These are phyloP conservation scores for Brassica hybrid DNA, from an alignment of 441 rosid species.

Conservation along the genomic window DNA sequence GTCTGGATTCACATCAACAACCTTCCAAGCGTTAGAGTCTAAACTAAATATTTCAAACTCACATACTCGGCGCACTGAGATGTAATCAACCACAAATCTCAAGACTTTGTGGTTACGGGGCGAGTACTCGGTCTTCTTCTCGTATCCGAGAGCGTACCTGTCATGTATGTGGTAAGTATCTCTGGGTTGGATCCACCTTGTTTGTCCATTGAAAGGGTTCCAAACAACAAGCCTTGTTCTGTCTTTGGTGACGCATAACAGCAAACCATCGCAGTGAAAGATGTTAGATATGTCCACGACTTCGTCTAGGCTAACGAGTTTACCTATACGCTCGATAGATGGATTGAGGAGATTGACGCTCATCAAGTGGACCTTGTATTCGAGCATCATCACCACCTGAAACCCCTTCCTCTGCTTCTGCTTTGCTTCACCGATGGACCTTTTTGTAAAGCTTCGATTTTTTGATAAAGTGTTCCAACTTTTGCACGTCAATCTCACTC, in stretches of 20 bases:
- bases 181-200: background rate
- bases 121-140: background rate
- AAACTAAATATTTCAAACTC: conserved; percentile 5
- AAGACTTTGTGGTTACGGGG: background rate
- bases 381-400: conserved; percentile 8
- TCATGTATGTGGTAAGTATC: background rate
- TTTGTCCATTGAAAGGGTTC: conserved; percentile 1
- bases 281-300: background rate
- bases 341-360: background rate
- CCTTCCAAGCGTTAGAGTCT: background rate
- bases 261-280: conserved; percentile 1
- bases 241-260: conserved; percentile 8
- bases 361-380: background rate
- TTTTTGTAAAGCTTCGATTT: background rate
- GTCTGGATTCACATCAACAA: conserved; percentile 2
- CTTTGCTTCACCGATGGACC: background rate
- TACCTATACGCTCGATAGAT: conserved; percentile 1
- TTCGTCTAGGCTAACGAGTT: conserved; percentile 2
- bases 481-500: background rate
- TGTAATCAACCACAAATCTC: conserved; percentile 5
- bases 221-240: background rate
- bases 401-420: background rate
- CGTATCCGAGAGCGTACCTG: background rate
- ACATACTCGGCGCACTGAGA: background rate
- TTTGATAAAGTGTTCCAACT: background rate